phyloP scores from a whole-genome alignment of 768 basidiomycete genomes.

The Suillus luteus region DNA sequence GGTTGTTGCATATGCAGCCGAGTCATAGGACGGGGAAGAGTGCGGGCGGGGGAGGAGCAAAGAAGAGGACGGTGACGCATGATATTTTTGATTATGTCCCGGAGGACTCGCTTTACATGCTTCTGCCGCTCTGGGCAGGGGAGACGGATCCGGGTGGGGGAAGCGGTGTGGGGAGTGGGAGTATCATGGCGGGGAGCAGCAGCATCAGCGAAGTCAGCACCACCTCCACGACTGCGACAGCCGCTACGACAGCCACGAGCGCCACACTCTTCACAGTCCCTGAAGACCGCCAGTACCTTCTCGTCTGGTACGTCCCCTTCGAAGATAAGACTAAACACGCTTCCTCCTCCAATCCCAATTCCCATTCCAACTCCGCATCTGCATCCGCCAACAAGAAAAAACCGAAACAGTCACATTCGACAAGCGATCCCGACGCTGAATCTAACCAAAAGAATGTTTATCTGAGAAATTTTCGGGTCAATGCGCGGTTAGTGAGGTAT shows the following conservation, averaged over 20 bases:
- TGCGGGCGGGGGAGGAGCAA: constrained; percentile 12
- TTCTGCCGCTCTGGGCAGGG: constrained; percentile 82
- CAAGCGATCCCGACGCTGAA: constrained; percentile 26
- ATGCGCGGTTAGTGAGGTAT: constrained; percentile 72
- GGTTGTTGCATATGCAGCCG: constrained; percentile 61
- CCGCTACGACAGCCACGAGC: constrained; percentile 20
- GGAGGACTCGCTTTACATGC: constrained; percentile 75
- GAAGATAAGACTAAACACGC: constrained; percentile 28
- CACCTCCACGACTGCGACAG: background rate
- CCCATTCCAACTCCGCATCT: background rate
- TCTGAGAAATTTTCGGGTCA: constrained; percentile 68
- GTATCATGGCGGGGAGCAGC: background rate
- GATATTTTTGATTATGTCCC: constrained; percentile 65
- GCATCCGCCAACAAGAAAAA: constrained; percentile 28
- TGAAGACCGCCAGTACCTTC: constrained; percentile 64
- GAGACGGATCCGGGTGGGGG: constrained; percentile 54
- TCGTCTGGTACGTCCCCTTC: constrained; percentile 79
- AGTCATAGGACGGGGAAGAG: constrained; percentile 34
- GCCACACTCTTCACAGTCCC: constrained; percentile 43
- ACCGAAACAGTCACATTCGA: constrained; percentile 29
- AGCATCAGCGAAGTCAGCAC: background rate
- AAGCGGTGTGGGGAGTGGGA: background rate
- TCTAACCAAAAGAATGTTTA: constrained; percentile 49
- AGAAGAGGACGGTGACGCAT: constrained; percentile 22
- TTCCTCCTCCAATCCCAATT: background rate